Conservation (phyloP, 106 monocot genomes). For the Dioscorea dumetorum region DNA sequence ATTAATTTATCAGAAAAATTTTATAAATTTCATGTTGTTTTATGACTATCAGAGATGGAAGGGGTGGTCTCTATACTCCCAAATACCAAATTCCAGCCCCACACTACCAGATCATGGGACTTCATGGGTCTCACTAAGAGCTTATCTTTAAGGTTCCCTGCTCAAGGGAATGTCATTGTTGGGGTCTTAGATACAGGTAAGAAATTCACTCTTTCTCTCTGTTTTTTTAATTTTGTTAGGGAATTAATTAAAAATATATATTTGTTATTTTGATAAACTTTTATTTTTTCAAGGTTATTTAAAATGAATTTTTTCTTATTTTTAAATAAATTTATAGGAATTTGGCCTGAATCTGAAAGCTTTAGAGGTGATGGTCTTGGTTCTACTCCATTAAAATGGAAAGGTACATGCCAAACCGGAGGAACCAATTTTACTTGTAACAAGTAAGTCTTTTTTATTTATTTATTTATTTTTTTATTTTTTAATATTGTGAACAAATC, state of each 20-base stretch:
- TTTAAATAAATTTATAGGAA: not conserved
- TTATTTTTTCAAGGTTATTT: too few species aligned
- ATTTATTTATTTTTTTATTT: not conserved
- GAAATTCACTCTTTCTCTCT: not conserved
- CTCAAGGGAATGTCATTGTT: not conserved
- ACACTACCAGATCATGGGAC: conserved; percentile 7
- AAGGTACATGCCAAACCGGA: not conserved
- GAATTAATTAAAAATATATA: too few species aligned
- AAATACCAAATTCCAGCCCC: not conserved
- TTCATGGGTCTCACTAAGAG: conserved; percentile 1
- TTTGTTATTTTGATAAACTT: too few species aligned
- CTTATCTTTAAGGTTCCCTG: not conserved
- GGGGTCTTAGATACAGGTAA: conserved; percentile 5
- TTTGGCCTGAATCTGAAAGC: conserved; percentile 7
- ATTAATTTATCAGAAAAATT: too few species aligned
- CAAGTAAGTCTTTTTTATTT: conserved; percentile 1
- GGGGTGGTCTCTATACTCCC: conserved; percentile 1
- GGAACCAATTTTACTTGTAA: conserved; percentile 10
- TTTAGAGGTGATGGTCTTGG: not conserved
- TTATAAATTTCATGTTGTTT: not conserved
- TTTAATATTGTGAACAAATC: too few species aligned
- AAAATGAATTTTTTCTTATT: not conserved
- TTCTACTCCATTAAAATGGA: conserved; percentile 1
- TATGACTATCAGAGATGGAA: not conserved
- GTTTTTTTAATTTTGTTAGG: not conserved